Base-by-base conservation (phyloP, 2,329 filamentous ascomycete species). In the Sordariomycetes sp. region DNA sequence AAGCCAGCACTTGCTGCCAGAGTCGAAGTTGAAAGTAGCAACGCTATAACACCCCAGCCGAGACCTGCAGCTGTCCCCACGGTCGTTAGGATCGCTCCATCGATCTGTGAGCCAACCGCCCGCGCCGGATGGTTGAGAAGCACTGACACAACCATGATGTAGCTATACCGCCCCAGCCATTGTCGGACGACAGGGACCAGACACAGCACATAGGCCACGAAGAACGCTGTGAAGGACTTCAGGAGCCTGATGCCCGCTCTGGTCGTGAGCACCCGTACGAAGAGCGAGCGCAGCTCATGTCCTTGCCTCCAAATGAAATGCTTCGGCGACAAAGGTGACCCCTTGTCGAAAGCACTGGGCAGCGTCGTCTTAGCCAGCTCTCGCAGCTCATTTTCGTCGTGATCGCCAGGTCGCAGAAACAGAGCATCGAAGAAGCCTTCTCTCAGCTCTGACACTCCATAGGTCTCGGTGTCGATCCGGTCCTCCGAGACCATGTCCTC, bases 81-180 rank as follows among this genome's bases (percentile, higher is more conserved):
- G n/a, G 63, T 66, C 5, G 71, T 75, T 15, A 71, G 49, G 27
- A 72, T 36, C 4, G 65, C 52, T 3, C 73, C 73, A 45, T 78
- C 73, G 16, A 77, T 48, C 42, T 78, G 72, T 10, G 70, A 64
- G 6, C 73, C 73, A 33, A 76, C 44, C 2, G 69, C 66, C 24
- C 73, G 60, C 16, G 67, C 70, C 4, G 73, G 61, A 42, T 78
- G 73, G 38, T 76, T 77, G 29, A 77, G 44, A 15, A 76, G 63
- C n/a, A 67, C 57, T 3, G 72, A 76, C 31, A 78, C 49, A 4
- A 61, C 64, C 58, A 74, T 68, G 39, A 77, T 63, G 42, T 75
- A 76, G 41, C 59, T 60, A 42, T 74, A 70, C 12, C 53, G 58
- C 3, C 73, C 73, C 4, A 77, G 55, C 61, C 64, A 71, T n/a